These are phyloP conservation scores for Phialophora chinensis DNA, from an alignment of 2,329 filamentous ascomycete genomes.

Conservation along the genomic window DNA sequence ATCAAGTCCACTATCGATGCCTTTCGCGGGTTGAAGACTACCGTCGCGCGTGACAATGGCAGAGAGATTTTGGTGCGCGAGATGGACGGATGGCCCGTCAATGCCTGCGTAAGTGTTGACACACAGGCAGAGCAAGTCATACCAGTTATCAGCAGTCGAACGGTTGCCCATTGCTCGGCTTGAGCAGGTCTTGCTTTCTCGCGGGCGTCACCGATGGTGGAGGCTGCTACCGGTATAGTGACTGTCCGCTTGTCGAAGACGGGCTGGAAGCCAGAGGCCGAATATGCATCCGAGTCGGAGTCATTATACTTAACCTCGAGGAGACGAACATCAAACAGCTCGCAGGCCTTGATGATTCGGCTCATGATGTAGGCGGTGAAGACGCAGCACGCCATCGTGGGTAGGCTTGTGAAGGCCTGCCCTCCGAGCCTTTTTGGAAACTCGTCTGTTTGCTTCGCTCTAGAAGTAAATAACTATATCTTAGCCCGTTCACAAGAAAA, in stretches of 20 bases:
- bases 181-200: background rate
- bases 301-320: slow-evolving; percentile 35
- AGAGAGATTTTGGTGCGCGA: slow-evolving; percentile 23
- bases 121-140: slow-evolving; percentile 33
- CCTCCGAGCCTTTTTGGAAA: too few relatives aligned
- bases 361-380: slow-evolving; percentile 35
- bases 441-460: too few relatives aligned
- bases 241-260: background rate
- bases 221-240: background rate
- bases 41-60: slow-evolving; percentile 24
- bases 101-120: slow-evolving; percentile 15
- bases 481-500: too few relatives aligned
- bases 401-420: background rate
- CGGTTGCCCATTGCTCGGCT: slow-evolving; percentile 7
- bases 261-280: slow-evolving; percentile 4
- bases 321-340: slow-evolving; percentile 30
- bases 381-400: slow-evolving; percentile 31
- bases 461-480: too few relatives aligned
- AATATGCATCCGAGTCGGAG: slow-evolving; percentile 17
- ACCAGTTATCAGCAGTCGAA: slow-evolving; percentile 21
- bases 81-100: slow-evolving; percentile 18
- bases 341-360: slow-evolving; percentile 32
- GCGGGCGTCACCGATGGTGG: background rate
- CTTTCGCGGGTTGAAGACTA: slow-evolving; percentile 18
- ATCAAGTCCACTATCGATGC: slow-evolving; percentile 21